phyloP scores from a whole-genome alignment of 257 asterid species.

The Anisodus acutangulus region DNA sequence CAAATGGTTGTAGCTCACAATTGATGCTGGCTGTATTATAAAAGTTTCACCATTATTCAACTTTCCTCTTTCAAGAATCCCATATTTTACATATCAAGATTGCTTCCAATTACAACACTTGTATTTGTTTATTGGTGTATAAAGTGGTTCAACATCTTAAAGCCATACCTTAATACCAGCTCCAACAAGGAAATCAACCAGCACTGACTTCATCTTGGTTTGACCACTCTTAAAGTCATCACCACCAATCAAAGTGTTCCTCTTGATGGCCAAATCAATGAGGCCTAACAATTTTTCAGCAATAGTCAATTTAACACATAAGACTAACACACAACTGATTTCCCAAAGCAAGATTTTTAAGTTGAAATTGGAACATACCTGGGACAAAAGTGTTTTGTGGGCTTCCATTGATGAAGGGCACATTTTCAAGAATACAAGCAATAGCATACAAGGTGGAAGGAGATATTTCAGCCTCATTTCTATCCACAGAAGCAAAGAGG shows the following conservation, averaged over 20 bases:
- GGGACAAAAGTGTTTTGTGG: constrained; percentile 99
- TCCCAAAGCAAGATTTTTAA: neutral
- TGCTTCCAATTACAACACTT: neutral
- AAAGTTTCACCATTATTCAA: neutral
- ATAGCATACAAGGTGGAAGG: constrained; percentile 83
- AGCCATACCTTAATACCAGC: constrained; percentile 92
- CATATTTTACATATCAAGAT: neutral
- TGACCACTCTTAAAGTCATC: constrained; percentile 99
- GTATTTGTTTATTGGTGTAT: neutral
- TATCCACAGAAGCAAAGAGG: constrained; percentile 78
- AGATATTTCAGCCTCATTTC: constrained; percentile 79
- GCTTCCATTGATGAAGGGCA: constrained; percentile 94
- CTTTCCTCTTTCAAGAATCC: constrained; percentile 7
- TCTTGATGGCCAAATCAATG: constrained; percentile 79
- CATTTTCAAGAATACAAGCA: constrained; percentile 80
- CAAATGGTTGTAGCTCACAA: constrained; percentile 96
- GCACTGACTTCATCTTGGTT: constrained; percentile 96
- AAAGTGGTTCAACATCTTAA: neutral
- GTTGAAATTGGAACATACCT: constrained; percentile 41
- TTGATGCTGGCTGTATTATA: constrained; percentile 80
- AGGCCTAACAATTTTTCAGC: constrained; percentile 51
- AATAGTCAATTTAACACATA: neutral
- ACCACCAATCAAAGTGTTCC: constrained; percentile 90
- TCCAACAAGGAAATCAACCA: constrained; percentile 97
- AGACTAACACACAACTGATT: neutral